Conservation (phyloP, 2,329 filamentous ascomycete species). For the Thermochaetoides dissita region DNA sequence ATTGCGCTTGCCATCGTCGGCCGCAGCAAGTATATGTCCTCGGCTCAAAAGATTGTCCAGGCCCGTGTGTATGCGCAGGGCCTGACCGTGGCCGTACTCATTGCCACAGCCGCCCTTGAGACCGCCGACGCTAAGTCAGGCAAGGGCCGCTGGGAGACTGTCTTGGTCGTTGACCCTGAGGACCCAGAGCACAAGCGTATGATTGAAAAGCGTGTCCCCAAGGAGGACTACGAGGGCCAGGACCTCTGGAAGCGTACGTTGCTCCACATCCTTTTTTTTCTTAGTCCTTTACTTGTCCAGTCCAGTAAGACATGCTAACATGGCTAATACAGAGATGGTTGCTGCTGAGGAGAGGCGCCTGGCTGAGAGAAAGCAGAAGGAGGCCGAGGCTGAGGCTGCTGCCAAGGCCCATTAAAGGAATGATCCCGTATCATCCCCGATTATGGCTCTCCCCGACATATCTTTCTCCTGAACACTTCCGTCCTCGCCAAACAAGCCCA, state of each 20-base stretch:
- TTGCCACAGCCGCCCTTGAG: constrained; percentile 74
- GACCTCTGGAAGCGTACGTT: constrained; percentile 79
- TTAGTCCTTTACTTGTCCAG: too few species aligned
- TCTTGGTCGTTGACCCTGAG: constrained; percentile 65
- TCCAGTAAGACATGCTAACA: background rate
- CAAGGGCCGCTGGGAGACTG: constrained; percentile 68
- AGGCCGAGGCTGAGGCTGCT: constrained; percentile 8
- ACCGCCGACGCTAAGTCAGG: constrained; percentile 61
- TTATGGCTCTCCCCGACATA: too few species aligned
- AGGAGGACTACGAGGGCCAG: constrained; percentile 75
- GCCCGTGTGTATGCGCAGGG: constrained; percentile 90
- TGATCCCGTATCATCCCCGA: too few species aligned
- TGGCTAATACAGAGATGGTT: constrained; percentile 54
- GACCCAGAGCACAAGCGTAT: constrained; percentile 71
- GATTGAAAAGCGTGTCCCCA: constrained; percentile 77
- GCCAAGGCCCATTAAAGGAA: constrained; percentile 7
- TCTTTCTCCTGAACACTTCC: too few species aligned
- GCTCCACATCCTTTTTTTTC: too few species aligned
- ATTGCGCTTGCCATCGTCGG: constrained; percentile 62
- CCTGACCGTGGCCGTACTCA: constrained; percentile 68
- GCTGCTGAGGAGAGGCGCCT: constrained; percentile 58
- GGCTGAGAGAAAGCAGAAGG: constrained; percentile 23
- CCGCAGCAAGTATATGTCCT: constrained; percentile 60
- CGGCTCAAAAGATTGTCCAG: constrained; percentile 80
- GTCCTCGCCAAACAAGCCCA: too few species aligned